phyloP scores from a whole-genome alignment of 305 asterid species.

The Rubia tinctorum region DNA sequence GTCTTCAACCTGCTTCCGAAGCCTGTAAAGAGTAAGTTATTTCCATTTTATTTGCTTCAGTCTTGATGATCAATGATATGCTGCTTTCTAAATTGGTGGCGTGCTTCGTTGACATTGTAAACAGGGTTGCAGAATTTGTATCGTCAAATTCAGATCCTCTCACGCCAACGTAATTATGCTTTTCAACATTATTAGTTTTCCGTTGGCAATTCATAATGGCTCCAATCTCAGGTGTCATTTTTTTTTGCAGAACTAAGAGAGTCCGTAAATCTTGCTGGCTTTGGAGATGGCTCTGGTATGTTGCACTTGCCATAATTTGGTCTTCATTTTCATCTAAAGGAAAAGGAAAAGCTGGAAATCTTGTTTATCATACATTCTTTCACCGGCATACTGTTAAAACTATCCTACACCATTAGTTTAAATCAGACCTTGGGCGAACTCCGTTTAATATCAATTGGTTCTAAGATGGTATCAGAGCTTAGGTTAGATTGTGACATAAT shows the following conservation, averaged over 20 bases:
- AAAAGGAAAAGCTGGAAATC: not conserved
- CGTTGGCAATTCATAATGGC: not conserved
- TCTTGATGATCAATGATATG: not conserved
- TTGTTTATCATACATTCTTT: not conserved
- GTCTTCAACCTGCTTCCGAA: conserved; percentile 67
- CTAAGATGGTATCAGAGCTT: too few relatives aligned
- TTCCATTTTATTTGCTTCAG: not conserved
- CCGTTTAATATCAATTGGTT: too few relatives aligned
- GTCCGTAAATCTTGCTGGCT: conserved; percentile 48
- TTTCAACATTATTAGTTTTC: conserved; percentile 8
- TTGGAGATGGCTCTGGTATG: conserved; percentile 91
- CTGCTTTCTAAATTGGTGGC: not conserved
- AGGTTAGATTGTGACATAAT: not conserved
- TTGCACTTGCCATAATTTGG: not conserved
- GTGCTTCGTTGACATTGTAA: conserved; percentile 7
- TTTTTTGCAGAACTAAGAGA: conserved; percentile 47
- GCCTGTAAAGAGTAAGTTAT: conserved; percentile 82
- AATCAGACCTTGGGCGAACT: not conserved
- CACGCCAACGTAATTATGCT: conserved; percentile 59
- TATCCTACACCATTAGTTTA: not conserved
- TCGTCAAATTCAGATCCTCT: conserved; percentile 66
- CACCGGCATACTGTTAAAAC: not conserved
- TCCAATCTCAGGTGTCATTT: conserved; percentile 13
- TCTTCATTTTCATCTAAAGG: not conserved
- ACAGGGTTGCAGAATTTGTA: conserved; percentile 73